phyloP scores from a whole-genome alignment of 305 asterid genomes.

The Fraxinus paxiana region DNA sequence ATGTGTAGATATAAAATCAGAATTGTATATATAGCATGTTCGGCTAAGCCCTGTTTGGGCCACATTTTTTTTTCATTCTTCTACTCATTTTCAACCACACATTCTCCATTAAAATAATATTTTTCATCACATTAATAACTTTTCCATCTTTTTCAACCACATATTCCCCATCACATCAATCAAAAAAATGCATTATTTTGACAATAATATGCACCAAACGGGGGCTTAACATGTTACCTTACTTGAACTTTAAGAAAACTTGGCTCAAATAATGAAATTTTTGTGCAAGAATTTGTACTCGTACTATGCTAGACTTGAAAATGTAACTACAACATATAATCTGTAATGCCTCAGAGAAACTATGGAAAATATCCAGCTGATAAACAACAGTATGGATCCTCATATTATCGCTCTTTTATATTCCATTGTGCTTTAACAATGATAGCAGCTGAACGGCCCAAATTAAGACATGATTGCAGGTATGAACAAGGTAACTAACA shows the following conservation, averaged over 20 bases:
- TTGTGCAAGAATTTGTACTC: not conserved
- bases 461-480: not conserved
- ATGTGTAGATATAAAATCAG: not conserved
- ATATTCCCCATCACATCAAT: too few relatives aligned
- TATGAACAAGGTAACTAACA: not conserved
- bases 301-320: not conserved
- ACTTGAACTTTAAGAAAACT: not conserved
- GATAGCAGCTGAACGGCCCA: not conserved
- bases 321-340: not conserved
- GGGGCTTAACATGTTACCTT: not conserved
- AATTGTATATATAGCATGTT: not conserved
- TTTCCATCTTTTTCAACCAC: too few relatives aligned
- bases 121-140: too few relatives aligned
- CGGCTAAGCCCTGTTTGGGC: not conserved
- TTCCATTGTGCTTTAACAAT: not conserved
- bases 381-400: not conserved
- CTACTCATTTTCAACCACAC: too few relatives aligned
- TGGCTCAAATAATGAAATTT: not conserved
- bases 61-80: too few relatives aligned
- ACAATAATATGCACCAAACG: too few relatives aligned
- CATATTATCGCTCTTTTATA: not conserved
- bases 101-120: too few relatives aligned
- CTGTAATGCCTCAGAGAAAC: not conserved
- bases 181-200: too few relatives aligned
- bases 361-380: not conserved